Percentiles rank a stretch among this genome's conserved stretches.
Evolutionary conservation across 2,329 filamentous ascomycete species (phyloP).

Genomic region (Cladophialophora psammophila): DNA sequence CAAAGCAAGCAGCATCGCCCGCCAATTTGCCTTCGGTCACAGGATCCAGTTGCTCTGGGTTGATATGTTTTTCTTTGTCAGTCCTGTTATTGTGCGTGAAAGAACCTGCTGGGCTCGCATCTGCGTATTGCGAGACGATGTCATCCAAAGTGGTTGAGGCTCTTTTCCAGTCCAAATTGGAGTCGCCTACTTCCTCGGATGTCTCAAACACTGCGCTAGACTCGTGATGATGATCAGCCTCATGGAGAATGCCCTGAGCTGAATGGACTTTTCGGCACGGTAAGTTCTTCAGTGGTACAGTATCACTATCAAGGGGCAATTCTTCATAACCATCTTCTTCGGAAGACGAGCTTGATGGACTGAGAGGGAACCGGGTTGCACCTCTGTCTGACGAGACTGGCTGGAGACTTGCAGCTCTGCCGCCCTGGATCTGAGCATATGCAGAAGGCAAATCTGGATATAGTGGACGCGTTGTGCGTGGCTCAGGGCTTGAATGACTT

Average conservation of each 20-base stretch:
- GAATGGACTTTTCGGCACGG: conserved; percentile 25
- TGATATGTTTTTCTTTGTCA: not conserved
- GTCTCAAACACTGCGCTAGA: conserved; percentile 35
- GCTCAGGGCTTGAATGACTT: conserved; percentile 1
- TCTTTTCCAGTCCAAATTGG: not conserved
- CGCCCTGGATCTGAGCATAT: conserved; percentile 31
- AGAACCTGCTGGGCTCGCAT: not conserved
- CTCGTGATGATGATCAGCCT: conserved; percentile 30
- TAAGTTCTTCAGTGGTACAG: conserved; percentile 23
- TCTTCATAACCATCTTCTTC: conserved; percentile 22
- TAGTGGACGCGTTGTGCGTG: conserved; percentile 23
- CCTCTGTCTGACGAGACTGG: conserved; percentile 6
- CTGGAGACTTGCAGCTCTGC: conserved; percentile 21
- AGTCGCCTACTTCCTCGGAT: conserved; percentile 11
- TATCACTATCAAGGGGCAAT: conserved; percentile 10
- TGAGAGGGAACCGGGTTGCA: conserved; percentile 29
- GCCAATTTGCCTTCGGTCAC: not conserved
- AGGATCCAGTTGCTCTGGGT: not conserved
- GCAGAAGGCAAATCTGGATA: conserved; percentile 33
- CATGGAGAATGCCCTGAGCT: conserved; percentile 28
- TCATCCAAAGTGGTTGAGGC: conserved; percentile 30
- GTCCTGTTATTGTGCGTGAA: not conserved
- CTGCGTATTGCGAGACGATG: conserved; percentile 35
- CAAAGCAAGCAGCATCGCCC: not conserved
- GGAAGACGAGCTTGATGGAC: conserved; percentile 27